Evolutionary conservation across 2,329 filamentous ascomycete genomes (phyloP).

Genomic region (Ophiostoma pallidulum): DNA sequence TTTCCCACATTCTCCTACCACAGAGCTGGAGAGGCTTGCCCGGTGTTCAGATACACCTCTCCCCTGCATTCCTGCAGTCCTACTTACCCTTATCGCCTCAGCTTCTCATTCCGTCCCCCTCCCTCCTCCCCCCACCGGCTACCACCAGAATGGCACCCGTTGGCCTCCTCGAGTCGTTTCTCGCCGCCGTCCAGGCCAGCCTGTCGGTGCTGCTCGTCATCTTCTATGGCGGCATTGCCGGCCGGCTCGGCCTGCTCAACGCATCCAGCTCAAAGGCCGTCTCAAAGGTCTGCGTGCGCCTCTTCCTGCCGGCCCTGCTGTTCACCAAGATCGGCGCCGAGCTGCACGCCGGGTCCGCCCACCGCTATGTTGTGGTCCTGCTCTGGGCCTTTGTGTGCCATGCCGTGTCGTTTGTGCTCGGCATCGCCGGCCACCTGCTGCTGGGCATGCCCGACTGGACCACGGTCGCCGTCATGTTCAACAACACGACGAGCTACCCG

Average conservation of each 20-base stretch:
- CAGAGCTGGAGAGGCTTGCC: no score
- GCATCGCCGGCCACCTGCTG: slow-evolving; percentile 26
- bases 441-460: slow-evolving; percentile 37
- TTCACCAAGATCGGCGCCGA: slow-evolving; percentile 36
- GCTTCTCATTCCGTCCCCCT: no score
- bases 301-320: slow-evolving; percentile 38
- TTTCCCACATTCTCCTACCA: no score
- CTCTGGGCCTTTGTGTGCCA: slow-evolving; percentile 34
- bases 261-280: slow-evolving; percentile 29
- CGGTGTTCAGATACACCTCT: no score
- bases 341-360: slow-evolving; percentile 27
- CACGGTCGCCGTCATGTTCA: slow-evolving; percentile 37
- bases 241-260: slow-evolving; percentile 29
- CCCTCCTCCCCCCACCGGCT: background rate
- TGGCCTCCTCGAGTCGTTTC: slow-evolving; percentile 29
- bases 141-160: slow-evolving; percentile 15
- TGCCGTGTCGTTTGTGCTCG: slow-evolving; percentile 31
- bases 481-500: slow-evolving; percentile 39
- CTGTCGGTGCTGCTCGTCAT: slow-evolving; percentile 39
- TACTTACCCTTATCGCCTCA: no score
- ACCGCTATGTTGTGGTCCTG: slow-evolving; percentile 30
- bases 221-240: slow-evolving; percentile 33
- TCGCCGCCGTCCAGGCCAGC: slow-evolving; percentile 37
- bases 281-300: slow-evolving; percentile 36
- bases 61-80: no score